These are phyloP conservation scores for Gentiana straminea DNA, from an alignment of 257 asterid species.

Conservation along the genomic window DNA sequence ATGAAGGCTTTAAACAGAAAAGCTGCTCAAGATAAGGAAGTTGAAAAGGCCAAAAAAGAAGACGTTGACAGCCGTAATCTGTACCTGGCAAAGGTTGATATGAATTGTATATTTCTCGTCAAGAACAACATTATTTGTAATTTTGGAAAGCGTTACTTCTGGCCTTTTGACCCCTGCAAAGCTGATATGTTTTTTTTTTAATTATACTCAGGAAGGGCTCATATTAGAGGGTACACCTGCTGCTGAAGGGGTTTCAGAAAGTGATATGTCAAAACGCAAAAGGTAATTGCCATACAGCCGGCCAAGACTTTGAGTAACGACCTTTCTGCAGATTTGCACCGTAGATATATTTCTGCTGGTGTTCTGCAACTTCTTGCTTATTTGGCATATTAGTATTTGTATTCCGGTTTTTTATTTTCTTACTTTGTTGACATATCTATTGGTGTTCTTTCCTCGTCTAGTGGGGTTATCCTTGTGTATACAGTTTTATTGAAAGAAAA, in stretches of 20 bases:
- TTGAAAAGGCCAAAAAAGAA: slow-evolving; percentile 71
- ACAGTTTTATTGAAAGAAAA: neutral
- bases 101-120: neutral
- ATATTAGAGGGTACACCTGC: slow-evolving; percentile 78
- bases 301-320: too few relatives aligned
- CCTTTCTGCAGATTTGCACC: too few relatives aligned
- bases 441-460: too few relatives aligned
- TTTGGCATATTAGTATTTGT: too few relatives aligned
- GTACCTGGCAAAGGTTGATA: slow-evolving; percentile 76
- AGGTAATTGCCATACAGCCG: slow-evolving; percentile 32
- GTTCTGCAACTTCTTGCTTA: too few relatives aligned
- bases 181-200: too few relatives aligned
- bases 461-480: neutral
- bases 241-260: slow-evolving; percentile 80
- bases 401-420: too few relatives aligned
- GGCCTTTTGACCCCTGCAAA: neutral
- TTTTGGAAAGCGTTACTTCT: neutral
- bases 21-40: slow-evolving; percentile 65
- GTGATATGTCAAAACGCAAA: slow-evolving; percentile 83
- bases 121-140: neutral
- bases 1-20: slow-evolving; percentile 79
- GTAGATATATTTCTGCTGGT: too few relatives aligned
- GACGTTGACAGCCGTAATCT: slow-evolving; percentile 70
- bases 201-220: slow-evolving; percentile 68
- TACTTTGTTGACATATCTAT: too few relatives aligned